phyloP scores from a whole-genome alignment of 2,329 filamentous ascomycete species.

The Aspergillus floridensis region DNA sequence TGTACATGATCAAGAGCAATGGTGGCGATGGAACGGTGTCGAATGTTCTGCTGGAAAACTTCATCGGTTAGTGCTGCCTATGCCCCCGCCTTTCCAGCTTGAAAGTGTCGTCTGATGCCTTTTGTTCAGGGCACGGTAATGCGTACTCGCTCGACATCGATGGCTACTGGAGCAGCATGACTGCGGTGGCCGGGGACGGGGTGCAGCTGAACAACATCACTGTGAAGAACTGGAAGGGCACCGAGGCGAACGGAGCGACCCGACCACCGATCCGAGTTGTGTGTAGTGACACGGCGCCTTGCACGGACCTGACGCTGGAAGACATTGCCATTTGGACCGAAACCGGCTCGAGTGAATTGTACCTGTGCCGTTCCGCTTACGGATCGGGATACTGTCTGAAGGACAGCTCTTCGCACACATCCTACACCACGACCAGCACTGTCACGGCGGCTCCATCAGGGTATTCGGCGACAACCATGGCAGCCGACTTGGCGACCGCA shows the following conservation, averaged over 20 bases:
- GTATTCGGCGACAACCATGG: conserved; percentile 30
- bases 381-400: conserved; percentile 50
- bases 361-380: conserved; percentile 52
- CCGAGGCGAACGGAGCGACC: conserved; percentile 45
- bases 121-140: conserved; percentile 50
- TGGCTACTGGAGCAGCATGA: conserved; percentile 52
- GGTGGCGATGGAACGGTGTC: conserved; percentile 55
- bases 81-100: not conserved
- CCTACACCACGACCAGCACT: conserved; percentile 24
- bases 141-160: conserved; percentile 59
- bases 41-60: conserved; percentile 54
- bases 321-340: conserved; percentile 52
- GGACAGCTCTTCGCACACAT: conserved; percentile 15
- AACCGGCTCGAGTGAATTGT: conserved; percentile 26
- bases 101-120: not conserved
- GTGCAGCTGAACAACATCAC: conserved; percentile 54
- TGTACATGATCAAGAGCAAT: conserved; percentile 63
- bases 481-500: conserved; percentile 22
- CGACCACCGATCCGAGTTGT: conserved; percentile 55
- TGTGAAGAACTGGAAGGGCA: conserved; percentile 57
- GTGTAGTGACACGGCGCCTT: conserved; percentile 53
- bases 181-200: conserved; percentile 46
- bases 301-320: conserved; percentile 51
- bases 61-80: conserved; percentile 40
- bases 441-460: conserved; percentile 26